Evolutionary conservation across 306 rosid species (phyloP).

Genomic region (Vigna mungo): DNA sequence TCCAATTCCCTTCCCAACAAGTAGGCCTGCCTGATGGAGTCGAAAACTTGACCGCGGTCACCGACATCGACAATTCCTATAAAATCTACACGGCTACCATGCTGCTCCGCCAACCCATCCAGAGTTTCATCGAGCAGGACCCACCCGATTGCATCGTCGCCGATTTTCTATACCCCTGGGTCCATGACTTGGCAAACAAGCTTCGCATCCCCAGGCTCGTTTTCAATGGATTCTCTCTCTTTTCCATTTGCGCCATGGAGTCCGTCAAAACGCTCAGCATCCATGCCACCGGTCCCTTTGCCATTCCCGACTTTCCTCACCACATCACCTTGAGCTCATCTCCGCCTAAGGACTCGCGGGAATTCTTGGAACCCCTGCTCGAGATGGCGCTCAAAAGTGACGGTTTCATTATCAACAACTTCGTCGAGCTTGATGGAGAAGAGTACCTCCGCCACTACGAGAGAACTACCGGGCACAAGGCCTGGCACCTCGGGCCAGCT

Average conservation of each 20-base stretch:
- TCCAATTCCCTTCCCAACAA: constrained; percentile 42
- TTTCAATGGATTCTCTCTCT: constrained; percentile 43
- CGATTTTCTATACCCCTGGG: constrained; percentile 45
- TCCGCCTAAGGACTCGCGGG: background rate
- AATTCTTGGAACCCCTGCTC: background rate
- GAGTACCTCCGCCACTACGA: constrained; percentile 41
- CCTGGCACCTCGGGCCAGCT: constrained; percentile 54
- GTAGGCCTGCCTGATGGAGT: constrained; percentile 48
- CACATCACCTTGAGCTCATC: background rate
- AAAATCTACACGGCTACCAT: background rate
- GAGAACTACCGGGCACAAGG: constrained; percentile 32
- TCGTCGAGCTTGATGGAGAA: constrained; percentile 47
- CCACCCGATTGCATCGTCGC: constrained; percentile 51
- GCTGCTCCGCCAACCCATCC: constrained; percentile 33
- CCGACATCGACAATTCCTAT: background rate
- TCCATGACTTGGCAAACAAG: constrained; percentile 39
- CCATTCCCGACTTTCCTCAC: constrained; percentile 35
- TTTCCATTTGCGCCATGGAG: constrained; percentile 43
- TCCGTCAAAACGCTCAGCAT: background rate
- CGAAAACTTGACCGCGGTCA: constrained; percentile 5
- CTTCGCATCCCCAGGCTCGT: constrained; percentile 38
- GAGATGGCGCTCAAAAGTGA: constrained; percentile 33
- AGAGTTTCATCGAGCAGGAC: constrained; percentile 22
- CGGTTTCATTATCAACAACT: constrained; percentile 43
- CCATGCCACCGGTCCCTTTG: constrained; percentile 2